Conservation (phyloP, 2,329 filamentous ascomycete species). For the Colletotrichum higginsianum region DNA sequence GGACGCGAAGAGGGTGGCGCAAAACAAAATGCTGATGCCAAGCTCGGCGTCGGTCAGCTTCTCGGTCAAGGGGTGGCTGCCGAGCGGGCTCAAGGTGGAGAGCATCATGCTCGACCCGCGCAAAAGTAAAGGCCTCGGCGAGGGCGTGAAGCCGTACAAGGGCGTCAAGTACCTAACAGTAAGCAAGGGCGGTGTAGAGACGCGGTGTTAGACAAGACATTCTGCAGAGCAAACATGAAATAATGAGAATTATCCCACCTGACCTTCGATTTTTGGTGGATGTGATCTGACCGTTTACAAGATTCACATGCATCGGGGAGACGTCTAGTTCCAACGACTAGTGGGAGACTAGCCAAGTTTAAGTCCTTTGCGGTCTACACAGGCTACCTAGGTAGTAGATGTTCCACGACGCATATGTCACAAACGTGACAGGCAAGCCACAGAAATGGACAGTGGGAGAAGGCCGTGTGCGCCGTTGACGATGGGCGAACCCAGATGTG, state of each 20-base stretch:
- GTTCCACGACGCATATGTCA: not conserved
- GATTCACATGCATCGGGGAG: slow-evolving; percentile 29
- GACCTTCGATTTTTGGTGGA: not conserved
- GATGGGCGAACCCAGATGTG: not conserved
- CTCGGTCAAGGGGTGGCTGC: slow-evolving; percentile 77
- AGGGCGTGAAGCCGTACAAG: slow-evolving; percentile 94
- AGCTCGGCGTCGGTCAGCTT: slow-evolving; percentile 83
- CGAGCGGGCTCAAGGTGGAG: slow-evolving; percentile 77
- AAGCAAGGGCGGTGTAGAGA: slow-evolving; percentile 75
- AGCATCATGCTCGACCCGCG: slow-evolving; percentile 80
- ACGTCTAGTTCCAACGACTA: slow-evolving; percentile 22
- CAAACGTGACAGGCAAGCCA: slow-evolving; percentile 1
- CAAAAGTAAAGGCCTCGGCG: slow-evolving; percentile 87
- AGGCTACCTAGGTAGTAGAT: not conserved
- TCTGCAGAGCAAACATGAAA: slow-evolving; percentile 22
- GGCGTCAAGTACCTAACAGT: slow-evolving; percentile 96
- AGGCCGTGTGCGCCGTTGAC: not conserved
- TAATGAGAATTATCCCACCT: slow-evolving; percentile 27
- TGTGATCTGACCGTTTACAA: not conserved
- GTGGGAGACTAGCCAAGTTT: slow-evolving; percentile 20
- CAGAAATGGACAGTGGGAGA: not conserved
- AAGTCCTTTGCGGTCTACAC: slow-evolving; percentile 1
- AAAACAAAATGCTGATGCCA: slow-evolving; percentile 85
- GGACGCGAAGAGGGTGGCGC: slow-evolving; percentile 72
- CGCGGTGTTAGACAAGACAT: slow-evolving; percentile 64